Base-by-base conservation (phyloP, 2,329 filamentous ascomycete species). In the Colletotrichum siamense region DNA sequence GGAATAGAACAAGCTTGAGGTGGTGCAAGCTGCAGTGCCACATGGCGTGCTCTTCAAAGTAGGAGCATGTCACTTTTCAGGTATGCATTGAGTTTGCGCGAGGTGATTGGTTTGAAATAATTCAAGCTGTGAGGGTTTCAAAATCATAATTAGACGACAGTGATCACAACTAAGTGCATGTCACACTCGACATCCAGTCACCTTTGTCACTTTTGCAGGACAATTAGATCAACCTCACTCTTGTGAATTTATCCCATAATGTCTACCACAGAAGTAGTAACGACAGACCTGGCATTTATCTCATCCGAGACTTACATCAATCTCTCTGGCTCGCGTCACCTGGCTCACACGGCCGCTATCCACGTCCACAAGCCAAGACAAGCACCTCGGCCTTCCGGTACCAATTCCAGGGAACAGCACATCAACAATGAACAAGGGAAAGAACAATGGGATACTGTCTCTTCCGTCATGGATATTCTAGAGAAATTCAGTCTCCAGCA, bases 381-480 rank as follows among this genome's bases (percentile, higher is more conserved):
- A n/a, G 39, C 0, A 44, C 16, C 39, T 44, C 39, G 5, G 39
- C 8, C 39, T 44, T 44, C 39, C 39, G 3, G 1, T 44, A 3
- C 18, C 18, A 6, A 44, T n/a, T 10, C 18, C 18, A 44, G 8
- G 2, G 5, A 44, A 44, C 18, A 10, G 5, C 3, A 44, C 39
- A n/a, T 44, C 5, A 10, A 44, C 6, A 3, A n/a, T 44, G 39
- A n/a, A n/a, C 8, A 44, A 0, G 39, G 39, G 5, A 44, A 44
- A 44, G 39, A 3, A 44, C 5, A n/a, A 1, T 9, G 3, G 0
- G 18, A 44, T 1, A 44, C 0, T 6, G 39, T 44, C 39, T 44
- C 39, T n/a, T 44, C 39, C 39, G 1, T 44, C 39, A 44, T n/a
- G 39, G 39, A 44, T 9, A n/a, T 44, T 44, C 18, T 44, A 2